Percentiles rank a stretch among this genome's conserved stretches.
phyloP scores from a whole-genome alignment of 1,284 basidiomycete species.

The Pseudozyma tsukubaensis region DNA sequence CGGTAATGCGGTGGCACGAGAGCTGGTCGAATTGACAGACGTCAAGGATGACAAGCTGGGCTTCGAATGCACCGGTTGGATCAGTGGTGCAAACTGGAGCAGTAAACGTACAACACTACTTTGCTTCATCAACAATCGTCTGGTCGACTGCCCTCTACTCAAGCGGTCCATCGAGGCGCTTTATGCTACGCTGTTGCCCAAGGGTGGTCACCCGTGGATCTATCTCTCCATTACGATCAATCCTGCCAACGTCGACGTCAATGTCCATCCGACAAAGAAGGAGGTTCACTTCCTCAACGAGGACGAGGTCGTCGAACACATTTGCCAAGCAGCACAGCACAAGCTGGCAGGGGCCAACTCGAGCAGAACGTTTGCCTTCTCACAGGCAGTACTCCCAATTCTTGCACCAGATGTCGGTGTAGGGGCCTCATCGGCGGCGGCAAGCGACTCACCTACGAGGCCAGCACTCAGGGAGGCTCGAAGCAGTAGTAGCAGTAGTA shows the following conservation, averaged over 20 bases:
- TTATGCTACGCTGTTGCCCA: constrained; percentile 87
- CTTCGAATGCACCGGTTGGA: constrained; percentile 74
- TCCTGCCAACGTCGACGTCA: constrained; percentile 91
- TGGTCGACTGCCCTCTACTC: constrained; percentile 89
- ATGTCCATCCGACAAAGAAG: constrained; percentile 97
- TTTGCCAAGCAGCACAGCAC: constrained; percentile 72
- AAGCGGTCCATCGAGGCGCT: constrained; percentile 88
- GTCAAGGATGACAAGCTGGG: constrained; percentile 47
- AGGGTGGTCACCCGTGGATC: constrained; percentile 88
- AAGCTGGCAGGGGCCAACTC: constrained; percentile 55
- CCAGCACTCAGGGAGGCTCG: constrained; percentile 12
- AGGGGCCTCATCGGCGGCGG: neutral
- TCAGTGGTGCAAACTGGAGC: constrained; percentile 89
- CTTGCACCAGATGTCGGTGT: constrained; percentile 17
- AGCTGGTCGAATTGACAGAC: constrained; percentile 74
- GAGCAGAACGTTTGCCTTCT: constrained; percentile 60
- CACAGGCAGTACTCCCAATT: constrained; percentile 40
- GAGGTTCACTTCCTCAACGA: constrained; percentile 96
- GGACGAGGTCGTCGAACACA: constrained; percentile 83
- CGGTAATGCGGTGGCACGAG: constrained; percentile 82
- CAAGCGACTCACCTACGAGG: constrained; percentile 5
- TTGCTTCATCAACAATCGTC: constrained; percentile 96
- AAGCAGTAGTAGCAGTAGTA: constrained; percentile 32
- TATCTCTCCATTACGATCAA: constrained; percentile 89
- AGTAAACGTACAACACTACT: constrained; percentile 86